These are phyloP conservation scores for Didymella sp. DNA, from an alignment of 2,329 filamentous ascomycete species.

Conservation along the genomic window DNA sequence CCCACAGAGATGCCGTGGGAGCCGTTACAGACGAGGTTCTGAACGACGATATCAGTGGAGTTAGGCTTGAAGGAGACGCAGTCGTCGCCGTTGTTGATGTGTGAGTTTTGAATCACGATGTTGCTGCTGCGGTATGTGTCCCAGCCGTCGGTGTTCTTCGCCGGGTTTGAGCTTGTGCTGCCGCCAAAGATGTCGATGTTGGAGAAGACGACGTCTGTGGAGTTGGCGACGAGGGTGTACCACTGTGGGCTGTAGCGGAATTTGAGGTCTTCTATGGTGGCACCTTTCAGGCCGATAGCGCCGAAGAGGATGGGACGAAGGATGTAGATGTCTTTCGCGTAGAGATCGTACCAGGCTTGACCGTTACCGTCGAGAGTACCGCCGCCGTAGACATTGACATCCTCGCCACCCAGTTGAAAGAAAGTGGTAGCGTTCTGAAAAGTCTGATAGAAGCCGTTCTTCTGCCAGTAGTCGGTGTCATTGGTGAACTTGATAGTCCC, in stretches of 20 bases:
- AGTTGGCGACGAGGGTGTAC: slow-evolving; percentile 72
- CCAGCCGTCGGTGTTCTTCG: slow-evolving; percentile 71
- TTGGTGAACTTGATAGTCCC: slow-evolving; percentile 69
- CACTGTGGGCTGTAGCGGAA: slow-evolving; percentile 67
- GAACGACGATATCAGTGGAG: slow-evolving; percentile 71
- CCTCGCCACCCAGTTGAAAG: slow-evolving; percentile 70
- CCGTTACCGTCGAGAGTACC: slow-evolving; percentile 70
- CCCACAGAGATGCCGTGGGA: slow-evolving; percentile 78
- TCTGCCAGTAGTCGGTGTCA: slow-evolving; percentile 73
- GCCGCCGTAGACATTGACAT: slow-evolving; percentile 72
- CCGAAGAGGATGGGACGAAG: slow-evolving; percentile 66
- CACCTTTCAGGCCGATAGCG: slow-evolving; percentile 63
- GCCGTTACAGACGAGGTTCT: slow-evolving; percentile 71
- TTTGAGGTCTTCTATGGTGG: slow-evolving; percentile 65
- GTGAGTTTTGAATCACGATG: slow-evolving; percentile 71
- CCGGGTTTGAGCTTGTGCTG: slow-evolving; percentile 60
- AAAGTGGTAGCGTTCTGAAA: slow-evolving; percentile 73
- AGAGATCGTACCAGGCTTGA: slow-evolving; percentile 70
- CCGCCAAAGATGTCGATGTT: slow-evolving; percentile 66
- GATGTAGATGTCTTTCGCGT: slow-evolving; percentile 63
- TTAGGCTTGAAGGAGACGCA: slow-evolving; percentile 80
- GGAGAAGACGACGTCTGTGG: slow-evolving; percentile 67
- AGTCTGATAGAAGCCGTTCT: slow-evolving; percentile 66
- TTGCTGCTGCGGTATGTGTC: slow-evolving; percentile 68
- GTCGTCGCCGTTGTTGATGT: slow-evolving; percentile 71